Percentiles rank a stretch among this genome's conserved stretches.
phyloP scores from a whole-genome alignment of 2,329 filamentous ascomycete genomes.

The Pseudogymnoascus sp. region DNA sequence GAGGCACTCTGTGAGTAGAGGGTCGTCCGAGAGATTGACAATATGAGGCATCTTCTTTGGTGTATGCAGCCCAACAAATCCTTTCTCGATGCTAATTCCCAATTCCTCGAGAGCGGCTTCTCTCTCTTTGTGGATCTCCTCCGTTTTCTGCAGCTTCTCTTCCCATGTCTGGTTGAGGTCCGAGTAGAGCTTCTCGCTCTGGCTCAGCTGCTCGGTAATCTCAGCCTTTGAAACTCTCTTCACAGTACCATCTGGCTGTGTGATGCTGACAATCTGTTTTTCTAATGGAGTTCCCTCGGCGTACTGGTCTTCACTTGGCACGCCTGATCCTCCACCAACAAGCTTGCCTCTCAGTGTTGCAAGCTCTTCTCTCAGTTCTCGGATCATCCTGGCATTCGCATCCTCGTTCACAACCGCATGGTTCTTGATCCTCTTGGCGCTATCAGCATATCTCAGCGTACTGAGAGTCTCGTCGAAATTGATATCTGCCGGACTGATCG shows the following conservation, averaged over 20 bases:
- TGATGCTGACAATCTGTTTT: slow-evolving; percentile 93
- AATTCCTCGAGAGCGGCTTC: slow-evolving; percentile 92
- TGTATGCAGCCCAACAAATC: slow-evolving; percentile 88
- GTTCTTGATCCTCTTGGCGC: slow-evolving; percentile 98
- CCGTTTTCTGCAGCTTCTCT: slow-evolving; percentile 88
- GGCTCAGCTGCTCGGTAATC: slow-evolving; percentile 90
- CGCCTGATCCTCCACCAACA: slow-evolving; percentile 47
- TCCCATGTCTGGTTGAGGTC: slow-evolving; percentile 99
- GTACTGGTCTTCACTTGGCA: slow-evolving; percentile 72
- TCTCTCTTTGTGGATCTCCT: slow-evolving; percentile 95
- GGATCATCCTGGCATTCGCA: slow-evolving; percentile 96
- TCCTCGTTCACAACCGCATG: slow-evolving; percentile 99
- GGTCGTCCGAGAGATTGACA: slow-evolving; percentile 94
- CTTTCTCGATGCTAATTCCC: slow-evolving; percentile 98
- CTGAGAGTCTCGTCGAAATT: slow-evolving; percentile 98
- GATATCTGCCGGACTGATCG: slow-evolving; percentile 96
- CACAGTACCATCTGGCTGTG: slow-evolving; percentile 71
- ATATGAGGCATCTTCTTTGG: slow-evolving; percentile 99
- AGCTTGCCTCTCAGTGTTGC: slow-evolving; percentile 81
- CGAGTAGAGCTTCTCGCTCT: slow-evolving; percentile 91
- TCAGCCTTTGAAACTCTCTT: slow-evolving; percentile 98
- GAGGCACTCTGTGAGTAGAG: slow-evolving; percentile 86
- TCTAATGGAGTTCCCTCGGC: slow-evolving; percentile 87
- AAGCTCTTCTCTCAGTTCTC: slow-evolving; percentile 93
- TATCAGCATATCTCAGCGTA: slow-evolving; percentile 92